Evolutionary conservation across 1,284 basidiomycete genomes (phyloP).

Genomic region (Ceratobasidium sp.): DNA sequence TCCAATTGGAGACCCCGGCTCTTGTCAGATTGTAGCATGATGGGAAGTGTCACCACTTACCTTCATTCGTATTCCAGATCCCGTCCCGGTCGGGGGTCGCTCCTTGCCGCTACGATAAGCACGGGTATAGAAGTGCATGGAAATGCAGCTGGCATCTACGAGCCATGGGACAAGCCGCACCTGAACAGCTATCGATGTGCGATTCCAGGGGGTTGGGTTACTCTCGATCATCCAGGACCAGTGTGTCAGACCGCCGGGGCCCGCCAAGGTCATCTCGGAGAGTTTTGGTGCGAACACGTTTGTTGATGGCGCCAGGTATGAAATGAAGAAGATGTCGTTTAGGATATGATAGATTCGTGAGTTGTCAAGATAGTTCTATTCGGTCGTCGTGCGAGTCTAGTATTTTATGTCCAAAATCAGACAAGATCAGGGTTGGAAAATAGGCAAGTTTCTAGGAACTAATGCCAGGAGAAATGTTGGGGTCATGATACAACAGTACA

Average conservation of each 20-base stretch:
- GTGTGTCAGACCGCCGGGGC: neutral
- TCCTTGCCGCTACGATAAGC: slow-evolving; percentile 5
- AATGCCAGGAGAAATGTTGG: neutral
- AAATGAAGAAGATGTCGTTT: neutral
- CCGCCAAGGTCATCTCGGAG: neutral
- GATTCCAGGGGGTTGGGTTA: slow-evolving; percentile 1
- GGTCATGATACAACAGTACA: neutral
- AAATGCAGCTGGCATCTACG: neutral
- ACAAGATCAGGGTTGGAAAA: neutral
- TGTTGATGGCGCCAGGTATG: neutral
- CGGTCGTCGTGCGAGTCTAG: neutral
- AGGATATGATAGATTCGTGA: neutral
- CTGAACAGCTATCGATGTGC: neutral
- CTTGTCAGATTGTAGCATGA: neutral
- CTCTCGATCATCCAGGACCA: neutral
- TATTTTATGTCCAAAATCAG: neutral
- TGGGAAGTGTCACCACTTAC: neutral
- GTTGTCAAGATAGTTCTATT: neutral
- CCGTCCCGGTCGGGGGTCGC: neutral
- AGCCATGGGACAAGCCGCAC: neutral
- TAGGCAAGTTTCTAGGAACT: neutral
- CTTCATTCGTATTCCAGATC: neutral
- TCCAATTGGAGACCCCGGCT: slow-evolving; percentile 4
- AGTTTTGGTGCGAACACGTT: neutral
- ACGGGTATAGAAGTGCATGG: neutral